Evolutionary conservation across 352 stramenopile species (phyloP), one percentile per base, ranked within the genome.

Genomic region (Elongisporangium senticosum): DNA sequence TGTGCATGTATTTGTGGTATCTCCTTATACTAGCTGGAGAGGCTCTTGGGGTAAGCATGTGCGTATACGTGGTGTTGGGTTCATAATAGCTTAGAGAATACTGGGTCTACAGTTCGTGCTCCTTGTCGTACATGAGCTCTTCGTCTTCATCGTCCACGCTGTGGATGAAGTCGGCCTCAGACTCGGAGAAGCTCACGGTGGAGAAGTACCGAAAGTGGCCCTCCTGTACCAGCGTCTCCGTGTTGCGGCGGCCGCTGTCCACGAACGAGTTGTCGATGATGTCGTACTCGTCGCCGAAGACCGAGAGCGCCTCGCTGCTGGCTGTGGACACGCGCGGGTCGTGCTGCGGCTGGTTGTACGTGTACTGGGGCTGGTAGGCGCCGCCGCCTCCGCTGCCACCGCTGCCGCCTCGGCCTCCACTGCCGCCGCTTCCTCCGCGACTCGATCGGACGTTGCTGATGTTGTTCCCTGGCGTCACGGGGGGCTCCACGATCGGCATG

Each of bases 181-280:
- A 53, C n/a, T 79, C 67, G 6, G 75, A 86, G 55, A 74, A 76
- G 28, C 28, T 39, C 28, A 39, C 28, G 24, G 75, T 79, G n/a
- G 82, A 92, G 55, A 89, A 83, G 59, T 86, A 72, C 8, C 65
- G 68, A 54, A 89, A 92, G 23, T 70, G 78, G 49, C 68, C 65
- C 49, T 85, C 78, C 7, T 72, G 60, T 11, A 86, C 77, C 15
- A 89, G 39, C 64, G 77, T 75, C 69, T 92, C 82, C 6, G 79
- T 92, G 62, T 80, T 83, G 51, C 82, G 77, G n/a, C 68, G 67
- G 47, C 88, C 79, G 23, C 69, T 74, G 7, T 83, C 77, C 55
- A 92, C 72, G 43, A 71, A 82, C 22, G 68, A 69, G 1, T 77
- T 76, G 58, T 84, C 77, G 0, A 92, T 79, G 28, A 92, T 92